Conservation (phyloP, 176 grass and related monocot species). For the Dactylis glomerata region DNA sequence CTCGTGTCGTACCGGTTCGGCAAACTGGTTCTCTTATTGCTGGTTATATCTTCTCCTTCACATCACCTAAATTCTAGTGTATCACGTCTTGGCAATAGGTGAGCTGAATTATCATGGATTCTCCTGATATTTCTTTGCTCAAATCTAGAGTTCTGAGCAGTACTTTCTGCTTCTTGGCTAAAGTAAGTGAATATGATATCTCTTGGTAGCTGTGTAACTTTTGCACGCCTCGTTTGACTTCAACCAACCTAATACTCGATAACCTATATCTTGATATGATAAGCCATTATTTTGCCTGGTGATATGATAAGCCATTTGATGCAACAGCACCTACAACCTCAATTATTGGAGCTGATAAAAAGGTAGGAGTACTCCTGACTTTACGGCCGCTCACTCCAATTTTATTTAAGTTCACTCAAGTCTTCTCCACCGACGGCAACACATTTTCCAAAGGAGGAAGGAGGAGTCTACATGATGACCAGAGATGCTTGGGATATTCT, state of each 20-base stretch:
- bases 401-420: background rate
- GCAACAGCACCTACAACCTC: background rate
- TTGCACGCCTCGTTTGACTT: conserved; percentile 16
- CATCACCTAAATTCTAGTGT: background rate
- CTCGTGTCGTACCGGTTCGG: too few relatives aligned
- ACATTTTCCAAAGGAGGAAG: background rate
- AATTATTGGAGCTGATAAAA: conserved; percentile 4
- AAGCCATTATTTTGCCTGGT: background rate
- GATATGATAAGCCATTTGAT: conserved; percentile 29
- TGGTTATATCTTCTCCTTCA: background rate
- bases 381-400: background rate
- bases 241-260: background rate
- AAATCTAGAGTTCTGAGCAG: background rate
- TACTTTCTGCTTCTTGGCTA: background rate
- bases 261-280: conserved; percentile 26
- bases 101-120: background rate
- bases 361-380: background rate
- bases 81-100: background rate
- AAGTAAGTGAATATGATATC: background rate
- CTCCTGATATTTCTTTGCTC: background rate
- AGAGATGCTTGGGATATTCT: conserved; percentile 37
- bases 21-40: too few relatives aligned
- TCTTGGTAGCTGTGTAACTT: background rate
- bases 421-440: background rate
- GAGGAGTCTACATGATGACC: background rate